Base-by-base conservation (phyloP, 2,329 filamentous ascomycete genomes). In the Blastomyces parvus region DNA sequence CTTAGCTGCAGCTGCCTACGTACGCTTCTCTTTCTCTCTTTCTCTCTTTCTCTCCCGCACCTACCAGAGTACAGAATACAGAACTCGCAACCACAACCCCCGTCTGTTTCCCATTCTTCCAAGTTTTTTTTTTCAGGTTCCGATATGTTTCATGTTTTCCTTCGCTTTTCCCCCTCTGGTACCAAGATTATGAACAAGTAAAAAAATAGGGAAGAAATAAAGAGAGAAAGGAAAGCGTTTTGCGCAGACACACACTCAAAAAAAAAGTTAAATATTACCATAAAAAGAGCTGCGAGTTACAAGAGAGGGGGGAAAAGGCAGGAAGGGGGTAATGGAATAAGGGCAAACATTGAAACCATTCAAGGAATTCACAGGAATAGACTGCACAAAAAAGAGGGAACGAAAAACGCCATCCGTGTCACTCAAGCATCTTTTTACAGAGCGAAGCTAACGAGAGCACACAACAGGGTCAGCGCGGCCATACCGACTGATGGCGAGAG, bases 401-500 rank as follows among this genome's bases (percentile, higher is more conserved):
- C 25, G 27, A 60, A 60, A 60, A 60, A 59, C 56, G 56, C 56
- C 59, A 50, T 53, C 27, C 44, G n/a, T 50, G 40, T 19, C n/a
- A 30, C 48, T 44, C 27, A 60, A 46, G 25, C 27, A 50, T 50
- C 27, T 33, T 40, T 40, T 30, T 80, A 82, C 74, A 82, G 72
- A 70, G 74, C 71, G 65, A 80, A 74, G 69, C 77, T 75, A 67
- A 80, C 68, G 53, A 81, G 68, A 69, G 75, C 75, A 69, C 78
- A 78, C 67, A 81, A 71, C 62, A 78, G 11, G 60, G 79, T 76
- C 44, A 78, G 77, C 60, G 77, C 60, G 68, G 78, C 79, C 61
- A 79, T 67, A 68, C 72, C 74, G 65, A 68, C 76, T 57, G 69
- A 66, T 68, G 68, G 73, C 64, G 69, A 71, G 59, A 73, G 72